Percentiles rank a stretch among this genome's conserved stretches.
These are phyloP conservation scores for Solanum chiquidenum DNA, from an alignment of 257 asterid species.

Conservation along the genomic window DNA sequence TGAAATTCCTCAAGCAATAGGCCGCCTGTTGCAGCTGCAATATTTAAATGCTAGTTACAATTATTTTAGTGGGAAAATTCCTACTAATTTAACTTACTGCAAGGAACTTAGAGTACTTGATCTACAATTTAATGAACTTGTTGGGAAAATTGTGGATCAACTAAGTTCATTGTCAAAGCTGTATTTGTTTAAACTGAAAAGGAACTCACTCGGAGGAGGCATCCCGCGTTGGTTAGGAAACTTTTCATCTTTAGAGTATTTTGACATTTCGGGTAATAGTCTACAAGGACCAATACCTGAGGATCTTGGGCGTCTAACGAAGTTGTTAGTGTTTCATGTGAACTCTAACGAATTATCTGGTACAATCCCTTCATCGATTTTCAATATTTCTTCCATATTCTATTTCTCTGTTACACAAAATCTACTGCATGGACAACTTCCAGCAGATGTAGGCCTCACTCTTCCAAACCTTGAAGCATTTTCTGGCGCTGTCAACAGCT, in stretches of 20 bases:
- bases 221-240: constrained; percentile 16
- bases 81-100: constrained; percentile 7
- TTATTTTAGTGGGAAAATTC: constrained; percentile 5
- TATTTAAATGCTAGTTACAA: constrained; percentile 5
- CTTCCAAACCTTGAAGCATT: constrained; percentile 10
- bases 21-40: constrained; percentile 2
- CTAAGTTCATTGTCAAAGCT: constrained; percentile 6
- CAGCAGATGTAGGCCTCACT: constrained; percentile 7
- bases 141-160: constrained; percentile 6
- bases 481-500: constrained; percentile 11
- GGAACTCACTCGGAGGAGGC: constrained; percentile 4
- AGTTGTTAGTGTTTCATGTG: background rate
- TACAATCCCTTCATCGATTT: constrained; percentile 6
- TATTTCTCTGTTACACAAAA: background rate
- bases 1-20: constrained; percentile 12
- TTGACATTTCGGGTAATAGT: background rate
- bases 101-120: constrained; percentile 10
- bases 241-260: background rate
- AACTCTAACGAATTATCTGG: constrained; percentile 5
- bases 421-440: constrained; percentile 8
- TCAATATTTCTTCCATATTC: constrained; percentile 6
- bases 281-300: constrained; percentile 11
- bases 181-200: background rate
- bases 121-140: background rate
- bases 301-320: background rate